Base-by-base conservation (phyloP, 352 stramenopile genomes). In the Phytophthora hybrid region DNA sequence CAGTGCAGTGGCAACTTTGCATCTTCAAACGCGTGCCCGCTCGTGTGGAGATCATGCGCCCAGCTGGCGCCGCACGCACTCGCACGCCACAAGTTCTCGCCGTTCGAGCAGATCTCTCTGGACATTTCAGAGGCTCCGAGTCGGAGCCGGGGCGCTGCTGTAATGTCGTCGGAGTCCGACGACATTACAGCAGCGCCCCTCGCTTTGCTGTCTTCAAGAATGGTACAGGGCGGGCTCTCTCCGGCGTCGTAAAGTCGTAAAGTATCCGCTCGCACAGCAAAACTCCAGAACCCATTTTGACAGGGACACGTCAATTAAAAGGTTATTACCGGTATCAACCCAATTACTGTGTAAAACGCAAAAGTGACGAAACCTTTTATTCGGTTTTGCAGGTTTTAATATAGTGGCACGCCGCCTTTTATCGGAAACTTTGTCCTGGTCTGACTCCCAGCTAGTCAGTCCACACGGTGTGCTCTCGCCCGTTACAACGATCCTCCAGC, bases 51-150 rank as follows among this genome's bases (percentile, higher is more conserved):
- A 10, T 57, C n/a, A 32, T 4, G 37, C 29, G 19, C 16, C 61
- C 72, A 73, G 66, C 67, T 79, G 73, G 63, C 59, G 59, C 23
- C 47, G 63, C 73, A 79, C 68, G 73, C 61, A 77, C 62, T 52
- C 63, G 73, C 73, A 80, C 73, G 73, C 73, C 74, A 80, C 64
- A 69, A 75, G 41, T 64, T 78, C 63, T 74, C 61, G 66, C 65
- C 68, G 62, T 76, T 69, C 60, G 58, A 71, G 63, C 69, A 64
- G 55, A 79, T 74, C 59, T 71, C 52, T 77, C 68, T 79, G 63
- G 69, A 66, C 66, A 39, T 21, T 14, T 19, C 41, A 49, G 41
- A 19, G 41, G 3, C 53, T 46, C 59, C n/a, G n/a, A n/a, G n/a
- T n/a, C n/a, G n/a, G n/a, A n/a, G n/a, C n/a, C n/a, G n/a, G n/a